Conservation (phyloP, 225 moss, liverwort and hornwort species). For the Sphagnum tenellum region DNA sequence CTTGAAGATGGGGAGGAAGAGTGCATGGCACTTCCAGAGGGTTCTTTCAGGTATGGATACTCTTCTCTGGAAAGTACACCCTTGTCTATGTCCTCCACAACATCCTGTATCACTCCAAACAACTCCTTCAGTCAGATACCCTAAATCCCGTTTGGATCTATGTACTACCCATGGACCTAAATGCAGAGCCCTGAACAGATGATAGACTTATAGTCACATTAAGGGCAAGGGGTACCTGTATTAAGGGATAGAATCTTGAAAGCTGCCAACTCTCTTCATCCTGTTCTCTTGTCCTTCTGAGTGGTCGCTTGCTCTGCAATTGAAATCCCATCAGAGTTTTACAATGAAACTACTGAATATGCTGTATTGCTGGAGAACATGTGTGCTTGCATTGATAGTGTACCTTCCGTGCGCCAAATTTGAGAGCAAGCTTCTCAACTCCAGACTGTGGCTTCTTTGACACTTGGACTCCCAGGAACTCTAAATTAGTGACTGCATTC, state of each 20-base stretch:
- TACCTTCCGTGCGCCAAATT: constrained; percentile 86
- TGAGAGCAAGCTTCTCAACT: constrained; percentile 42
- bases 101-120: constrained; percentile 39
- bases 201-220: neutral
- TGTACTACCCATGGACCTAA: too few species aligned
- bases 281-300: constrained; percentile 74
- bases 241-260: constrained; percentile 83
- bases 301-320: constrained; percentile 43
- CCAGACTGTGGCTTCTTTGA: constrained; percentile 58
- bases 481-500: constrained; percentile 89
- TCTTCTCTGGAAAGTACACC: constrained; percentile 76
- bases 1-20: constrained; percentile 4
- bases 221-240: constrained; percentile 44
- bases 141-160: too few species aligned
- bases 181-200: neutral
- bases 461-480: constrained; percentile 79
- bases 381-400: neutral
- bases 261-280: constrained; percentile 87
- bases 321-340: too few species aligned
- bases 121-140: neutral
- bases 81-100: constrained; percentile 67
- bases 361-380: neutral
- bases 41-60: constrained; percentile 86
- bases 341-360: neutral
- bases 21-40: constrained; percentile 21